Evolutionary conservation across 257 asterid genomes (phyloP).

Genomic region (Solanum tarapatanum): DNA sequence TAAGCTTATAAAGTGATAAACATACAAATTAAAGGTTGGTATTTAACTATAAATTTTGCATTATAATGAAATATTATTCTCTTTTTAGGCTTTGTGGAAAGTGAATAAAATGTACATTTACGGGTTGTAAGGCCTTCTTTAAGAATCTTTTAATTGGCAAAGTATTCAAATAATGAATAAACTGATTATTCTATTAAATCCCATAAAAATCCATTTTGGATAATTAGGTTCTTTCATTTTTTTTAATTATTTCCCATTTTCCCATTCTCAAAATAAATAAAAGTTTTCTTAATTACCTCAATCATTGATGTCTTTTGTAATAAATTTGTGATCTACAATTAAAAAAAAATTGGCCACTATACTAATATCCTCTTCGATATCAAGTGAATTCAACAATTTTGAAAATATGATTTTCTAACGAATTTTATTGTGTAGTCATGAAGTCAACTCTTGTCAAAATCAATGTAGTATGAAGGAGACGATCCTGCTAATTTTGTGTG

Average conservation of each 20-base stretch:
- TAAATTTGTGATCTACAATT: background rate
- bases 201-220: slow-evolving; percentile 2
- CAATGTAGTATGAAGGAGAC: background rate
- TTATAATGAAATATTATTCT: slow-evolving; percentile 15
- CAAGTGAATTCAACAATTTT: background rate
- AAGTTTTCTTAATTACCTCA: slow-evolving; percentile 5
- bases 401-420: background rate
- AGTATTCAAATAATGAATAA: slow-evolving; percentile 6
- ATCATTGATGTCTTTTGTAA: slow-evolving; percentile 3
- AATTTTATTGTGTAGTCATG: background rate
- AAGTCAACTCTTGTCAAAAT: background rate
- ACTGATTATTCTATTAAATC: slow-evolving; percentile 11
- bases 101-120: slow-evolving; percentile 28
- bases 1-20: slow-evolving; percentile 1
- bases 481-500: background rate
- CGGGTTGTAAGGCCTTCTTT: slow-evolving; percentile 21
- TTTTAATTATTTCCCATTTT: background rate
- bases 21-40: slow-evolving; percentile 10
- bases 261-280: background rate
- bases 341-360: background rate
- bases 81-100: slow-evolving; percentile 20
- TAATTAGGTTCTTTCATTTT: slow-evolving; percentile 1
- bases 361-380: background rate
- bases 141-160: slow-evolving; percentile 16
- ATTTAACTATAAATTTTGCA: slow-evolving; percentile 10